Evolutionary conservation across 768 basidiomycete genomes (phyloP).

Genomic region (Rhodotorula sphaerocarpa): DNA sequence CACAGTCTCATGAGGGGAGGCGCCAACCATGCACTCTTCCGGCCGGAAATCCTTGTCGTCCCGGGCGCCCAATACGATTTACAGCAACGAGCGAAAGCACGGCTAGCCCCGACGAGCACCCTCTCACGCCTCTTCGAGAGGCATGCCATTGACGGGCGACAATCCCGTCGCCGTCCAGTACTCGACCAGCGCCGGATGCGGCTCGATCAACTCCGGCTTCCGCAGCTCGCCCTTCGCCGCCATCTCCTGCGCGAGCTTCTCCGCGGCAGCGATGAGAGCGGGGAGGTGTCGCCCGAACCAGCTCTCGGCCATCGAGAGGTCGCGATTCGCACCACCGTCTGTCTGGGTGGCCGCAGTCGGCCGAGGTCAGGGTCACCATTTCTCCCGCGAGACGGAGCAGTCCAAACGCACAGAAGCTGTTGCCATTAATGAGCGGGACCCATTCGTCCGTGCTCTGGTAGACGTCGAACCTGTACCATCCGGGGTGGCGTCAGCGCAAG

Average conservation of each 20-base stretch:
- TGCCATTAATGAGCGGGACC: not conserved
- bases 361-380: not conserved
- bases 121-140: too few species aligned
- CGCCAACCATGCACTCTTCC: too few species aligned
- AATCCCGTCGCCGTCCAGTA: not conserved
- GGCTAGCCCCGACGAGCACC: too few species aligned
- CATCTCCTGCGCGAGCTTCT: not conserved
- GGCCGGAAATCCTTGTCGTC: too few species aligned
- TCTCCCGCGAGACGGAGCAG: not conserved
- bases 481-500: too few species aligned
- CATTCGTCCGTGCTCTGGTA: not conserved
- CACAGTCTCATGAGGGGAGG: too few species aligned
- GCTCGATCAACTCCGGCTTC: not conserved
- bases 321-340: constrained; percentile 5
- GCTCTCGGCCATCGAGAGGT: constrained; percentile 4
- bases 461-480: constrained; percentile 13
- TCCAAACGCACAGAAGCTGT: not conserved
- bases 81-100: too few species aligned
- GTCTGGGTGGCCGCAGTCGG: not conserved
- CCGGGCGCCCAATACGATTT: too few species aligned
- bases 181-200: not conserved
- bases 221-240: not conserved
- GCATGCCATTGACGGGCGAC: not conserved
- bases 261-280: not conserved
- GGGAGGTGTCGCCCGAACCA: constrained; percentile 11